Conservation (phyloP, 163 green algal species). For the Scenedesmus sp. region DNA sequence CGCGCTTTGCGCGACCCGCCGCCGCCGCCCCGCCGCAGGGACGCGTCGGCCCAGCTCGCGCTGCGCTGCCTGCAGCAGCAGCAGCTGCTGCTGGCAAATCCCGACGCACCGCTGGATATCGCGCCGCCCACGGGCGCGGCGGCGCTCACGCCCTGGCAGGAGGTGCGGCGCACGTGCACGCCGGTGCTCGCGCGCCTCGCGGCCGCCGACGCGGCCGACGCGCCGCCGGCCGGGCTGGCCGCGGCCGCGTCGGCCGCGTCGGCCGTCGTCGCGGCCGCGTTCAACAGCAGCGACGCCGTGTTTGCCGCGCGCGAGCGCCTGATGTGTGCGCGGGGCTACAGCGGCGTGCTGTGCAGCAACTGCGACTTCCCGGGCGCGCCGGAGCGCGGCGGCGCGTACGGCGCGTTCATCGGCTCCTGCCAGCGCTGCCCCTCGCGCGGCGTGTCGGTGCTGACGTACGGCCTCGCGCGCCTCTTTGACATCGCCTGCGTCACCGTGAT, state of each 20-base stretch:
- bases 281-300: not conserved
- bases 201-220: too few relatives aligned
- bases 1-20: too few relatives aligned
- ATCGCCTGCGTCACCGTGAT: not conserved
- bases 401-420: too few relatives aligned
- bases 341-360: conserved; percentile 5
- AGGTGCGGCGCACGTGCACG: too few relatives aligned
- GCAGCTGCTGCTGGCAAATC: conserved; percentile 21
- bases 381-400: too few relatives aligned
- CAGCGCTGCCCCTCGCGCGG: conserved; percentile 8
- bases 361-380: conserved; percentile 15
- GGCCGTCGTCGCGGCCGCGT: not conserved
- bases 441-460: not conserved
- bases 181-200: too few relatives aligned
- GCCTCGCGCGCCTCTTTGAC: conserved; percentile 1
- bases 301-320: not conserved
- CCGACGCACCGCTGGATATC: too few relatives aligned
- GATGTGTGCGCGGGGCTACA: conserved; percentile 27
- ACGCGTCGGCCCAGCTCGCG: not conserved
- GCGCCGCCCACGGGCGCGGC: not conserved
- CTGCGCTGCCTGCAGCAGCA: conserved; percentile 42
- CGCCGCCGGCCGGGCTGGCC: too few relatives aligned
- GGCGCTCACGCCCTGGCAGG: not conserved
- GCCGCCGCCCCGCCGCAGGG: conserved; percentile 20
- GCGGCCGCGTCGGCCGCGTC: not conserved